Evolutionary conservation across 257 asterid genomes (phyloP), one percentile per base, ranked within the genome.

Genomic region (Cinchona pubescens): DNA sequence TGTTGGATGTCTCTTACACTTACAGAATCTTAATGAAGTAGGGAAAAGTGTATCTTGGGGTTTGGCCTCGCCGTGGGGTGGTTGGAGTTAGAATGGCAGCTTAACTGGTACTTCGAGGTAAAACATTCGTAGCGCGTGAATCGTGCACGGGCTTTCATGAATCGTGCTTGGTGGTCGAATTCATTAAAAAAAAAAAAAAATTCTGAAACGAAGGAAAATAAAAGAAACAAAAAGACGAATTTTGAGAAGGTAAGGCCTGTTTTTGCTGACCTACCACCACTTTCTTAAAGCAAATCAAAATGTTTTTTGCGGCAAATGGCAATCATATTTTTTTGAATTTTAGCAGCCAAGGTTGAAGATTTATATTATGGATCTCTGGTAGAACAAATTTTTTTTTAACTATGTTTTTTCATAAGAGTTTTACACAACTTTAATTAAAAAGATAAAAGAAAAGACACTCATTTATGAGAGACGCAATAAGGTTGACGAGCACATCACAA

Each of bases 201-300:
- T 5, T 30, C 67, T 6, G 25, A 62, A 62, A 23, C n/a, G 4
- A 5, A 32, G 13, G 25, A 8, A 32, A 61, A 21, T 21, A 21
- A 62, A 32, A 3, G 9, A n/a, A 32, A 61, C 0, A 62, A 32
- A 32, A 30, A 15, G 5, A 30, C 5, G 18, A 15, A 0, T 13
- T 14, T 61, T 30, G 3, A 34, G 37, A 62, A 62, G 67, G 42
- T 32, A 7, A 14, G 13, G 67, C 42, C 32, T 62, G n/a, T 32
- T 30, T 48, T 62, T 62, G 25, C 67, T 62, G 7, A 62, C 67
- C 67, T 15, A 32, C 67, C 67, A 62, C 67, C 67, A 32, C n/a
- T 16, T 32, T 32, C 15, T 62, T 32, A 16, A 62, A 14, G 40
- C 38, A 30, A 62, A 30, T 19, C 4, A 62, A 61, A 29, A 14